phyloP scores from a whole-genome alignment of 768 basidiomycete genomes.

The Collybia sordida region DNA sequence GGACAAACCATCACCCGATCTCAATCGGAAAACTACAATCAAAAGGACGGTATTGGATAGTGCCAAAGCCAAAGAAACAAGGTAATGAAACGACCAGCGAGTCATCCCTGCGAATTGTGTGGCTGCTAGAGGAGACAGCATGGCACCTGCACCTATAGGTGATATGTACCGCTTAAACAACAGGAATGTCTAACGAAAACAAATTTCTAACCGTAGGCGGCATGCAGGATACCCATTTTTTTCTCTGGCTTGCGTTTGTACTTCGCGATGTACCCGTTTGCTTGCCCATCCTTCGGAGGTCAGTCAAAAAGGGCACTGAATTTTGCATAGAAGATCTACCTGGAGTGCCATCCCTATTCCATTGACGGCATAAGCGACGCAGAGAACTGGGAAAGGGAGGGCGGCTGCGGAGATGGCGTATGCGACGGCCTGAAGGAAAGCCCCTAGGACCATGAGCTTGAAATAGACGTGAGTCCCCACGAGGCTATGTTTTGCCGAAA shows the following conservation, averaged over 20 bases:
- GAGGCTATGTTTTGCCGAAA: too few species aligned
- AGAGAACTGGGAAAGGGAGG: conserved; percentile 65
- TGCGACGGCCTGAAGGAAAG: conserved; percentile 43
- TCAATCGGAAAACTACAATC: not conserved
- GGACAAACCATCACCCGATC: too few species aligned
- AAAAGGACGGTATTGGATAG: conserved; percentile 1
- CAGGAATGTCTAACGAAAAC: not conserved
- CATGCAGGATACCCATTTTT: conserved; percentile 69
- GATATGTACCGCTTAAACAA: not conserved
- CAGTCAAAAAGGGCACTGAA: not conserved
- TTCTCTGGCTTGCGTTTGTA: conserved; percentile 46
- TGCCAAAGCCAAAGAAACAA: conserved; percentile 46
- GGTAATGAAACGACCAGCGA: conserved; percentile 59
- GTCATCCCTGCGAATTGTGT: conserved; percentile 55
- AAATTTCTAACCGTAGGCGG: conserved; percentile 48
- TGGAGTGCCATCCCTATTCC: conserved; percentile 43
- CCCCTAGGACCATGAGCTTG: conserved; percentile 21
- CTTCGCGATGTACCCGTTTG: conserved; percentile 63
- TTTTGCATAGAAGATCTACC: conserved; percentile 26
- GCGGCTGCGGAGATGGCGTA: conserved; percentile 54
- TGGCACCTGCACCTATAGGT: conserved; percentile 42
- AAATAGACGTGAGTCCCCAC: not conserved
- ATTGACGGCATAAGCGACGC: conserved; percentile 43
- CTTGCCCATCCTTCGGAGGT: conserved; percentile 58
- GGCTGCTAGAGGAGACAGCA: conserved; percentile 56